A percentile compares a stretch with the other conserved stretches of the same genome.
phyloP scores from a whole-genome alignment of 108 stramenopile genomes.

The Fistulifera pelliculosa region DNA sequence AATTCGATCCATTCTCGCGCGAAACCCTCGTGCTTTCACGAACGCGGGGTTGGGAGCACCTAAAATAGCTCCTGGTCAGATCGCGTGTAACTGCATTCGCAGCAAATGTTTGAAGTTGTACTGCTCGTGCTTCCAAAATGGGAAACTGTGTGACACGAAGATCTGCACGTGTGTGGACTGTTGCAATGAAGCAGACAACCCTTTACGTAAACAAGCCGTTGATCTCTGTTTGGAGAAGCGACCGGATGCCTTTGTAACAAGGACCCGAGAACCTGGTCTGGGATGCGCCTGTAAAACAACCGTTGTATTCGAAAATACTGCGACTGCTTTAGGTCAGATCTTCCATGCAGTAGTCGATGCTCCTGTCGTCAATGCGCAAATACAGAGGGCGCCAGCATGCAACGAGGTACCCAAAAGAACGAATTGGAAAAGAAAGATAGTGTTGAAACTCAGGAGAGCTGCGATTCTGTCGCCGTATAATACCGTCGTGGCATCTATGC shows the following conservation, averaged over 20 bases:
- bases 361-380: conserved; percentile 42
- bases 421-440: no score
- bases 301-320: conserved; percentile 82
- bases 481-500: no score
- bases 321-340: conserved; percentile 74
- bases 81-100: conserved; percentile 79
- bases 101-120: conserved; percentile 85
- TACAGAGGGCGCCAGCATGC: no score
- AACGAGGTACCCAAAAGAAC: no score
- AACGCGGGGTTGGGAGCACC: conserved; percentile 24
- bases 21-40: conserved; percentile 48
- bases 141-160: conserved; percentile 40
- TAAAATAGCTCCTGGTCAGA: conserved; percentile 33
- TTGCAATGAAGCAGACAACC: conserved; percentile 27
- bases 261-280: conserved; percentile 31
- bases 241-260: conserved; percentile 40
- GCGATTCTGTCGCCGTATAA: no score
- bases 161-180: conserved; percentile 48
- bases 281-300: conserved; percentile 87
- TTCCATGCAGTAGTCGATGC: conserved; percentile 42
- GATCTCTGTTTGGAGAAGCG: conserved; percentile 33
- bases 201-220: conserved; percentile 28
- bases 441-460: no score
- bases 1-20: conserved; percentile 40
- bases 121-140: conserved; percentile 85